Evolutionary conservation across 352 stramenopile genomes (phyloP), one percentile per base, ranked within the genome.

Genomic region (Phytophthora ramorum): DNA sequence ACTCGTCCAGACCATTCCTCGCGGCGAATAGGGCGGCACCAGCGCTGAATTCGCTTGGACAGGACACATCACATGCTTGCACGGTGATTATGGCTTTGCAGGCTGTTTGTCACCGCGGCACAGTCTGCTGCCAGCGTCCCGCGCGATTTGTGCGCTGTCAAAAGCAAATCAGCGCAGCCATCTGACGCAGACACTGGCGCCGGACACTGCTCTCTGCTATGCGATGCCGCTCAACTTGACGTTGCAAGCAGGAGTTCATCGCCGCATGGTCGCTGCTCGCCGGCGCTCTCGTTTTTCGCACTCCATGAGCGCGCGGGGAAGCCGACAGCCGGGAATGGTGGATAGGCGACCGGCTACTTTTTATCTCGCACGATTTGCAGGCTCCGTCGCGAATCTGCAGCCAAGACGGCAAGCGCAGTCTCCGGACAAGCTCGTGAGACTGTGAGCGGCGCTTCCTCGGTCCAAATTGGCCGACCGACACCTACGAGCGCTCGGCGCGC

Each of bases 1-100:
- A 63, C 63, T 69, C 48, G 63, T 76, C 68, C 68, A 69, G 63
- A 48, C 68, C 63, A 69, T 66, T 69, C 34, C 52, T 61, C 17
- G 66, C 41, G 8, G 58, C 10, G 63, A 50, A 59, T 66, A 70
- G 63, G 62, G 54, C 26, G 49, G 43, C 19, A 54, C 34, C 32
- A 56, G 13, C 50, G 43, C 40, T 60, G 60, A 70, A 70, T 61
- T 68, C 37, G 64, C 46, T 57, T 62, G 65, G 45, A 58, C 48
- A 57, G 60, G 70, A 78, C 66, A 66, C 65, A 78, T 72, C 70
- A 53, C 2, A 38, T 69, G 70, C 41, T 75, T 75, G 56, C 65
- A 28, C 5, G n/a, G 7, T 69, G 65, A 72, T 72, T 69, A 75
- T 72, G 55, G 64, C 58, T 71, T 61, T 48, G 65, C 69, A 63